A percentile compares a stretch with the other conserved stretches of the same genome.
Conservation (phyloP, 2,329 filamentous ascomycete genomes). For the Septoria linicola region DNA sequence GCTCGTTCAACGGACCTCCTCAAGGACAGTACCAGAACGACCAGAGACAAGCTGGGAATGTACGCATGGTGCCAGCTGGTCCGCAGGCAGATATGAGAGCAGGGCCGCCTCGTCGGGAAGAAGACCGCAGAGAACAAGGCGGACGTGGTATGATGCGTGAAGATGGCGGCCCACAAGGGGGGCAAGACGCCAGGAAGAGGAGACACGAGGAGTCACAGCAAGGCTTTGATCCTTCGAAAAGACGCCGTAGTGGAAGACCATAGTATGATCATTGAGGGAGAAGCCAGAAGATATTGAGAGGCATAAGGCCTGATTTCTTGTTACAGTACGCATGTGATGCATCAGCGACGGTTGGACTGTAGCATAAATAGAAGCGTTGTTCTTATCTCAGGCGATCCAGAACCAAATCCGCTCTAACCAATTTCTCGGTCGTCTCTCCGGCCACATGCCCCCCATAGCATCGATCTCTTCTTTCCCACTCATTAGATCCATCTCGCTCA, state of each 20-base stretch:
- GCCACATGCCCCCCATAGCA: constrained; percentile 12
- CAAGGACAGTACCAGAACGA: constrained; percentile 28
- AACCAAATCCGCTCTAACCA: constrained; percentile 19
- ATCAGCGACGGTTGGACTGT: too few relatives aligned
- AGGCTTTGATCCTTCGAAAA: constrained; percentile 28
- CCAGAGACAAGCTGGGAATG: constrained; percentile 22
- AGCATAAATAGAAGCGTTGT: too few relatives aligned
- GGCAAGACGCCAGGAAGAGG: constrained; percentile 30
- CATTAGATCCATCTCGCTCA: constrained; percentile 51
- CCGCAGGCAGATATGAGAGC: constrained; percentile 24
- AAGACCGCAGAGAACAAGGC: constrained; percentile 24
- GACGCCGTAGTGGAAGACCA: constrained; percentile 28
- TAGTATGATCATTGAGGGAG: neutral
- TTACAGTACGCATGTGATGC: too few relatives aligned
- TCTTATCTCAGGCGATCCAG: constrained; percentile 19
- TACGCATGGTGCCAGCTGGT: constrained; percentile 18
- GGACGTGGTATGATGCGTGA: constrained; percentile 21
- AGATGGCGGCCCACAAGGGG: constrained; percentile 16
- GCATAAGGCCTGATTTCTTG: too few relatives aligned
- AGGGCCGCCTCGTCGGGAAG: constrained; percentile 24
- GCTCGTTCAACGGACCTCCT: constrained; percentile 13
- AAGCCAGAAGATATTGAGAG: too few relatives aligned
- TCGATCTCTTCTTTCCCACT: constrained; percentile 20
- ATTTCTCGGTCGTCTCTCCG: constrained; percentile 12
- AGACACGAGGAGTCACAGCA: constrained; percentile 31